A percentile compares a stretch with the other conserved stretches of the same genome.
phyloP scores from a whole-genome alignment of 2,329 filamentous ascomycete species.

The Juglanconis sp. region DNA sequence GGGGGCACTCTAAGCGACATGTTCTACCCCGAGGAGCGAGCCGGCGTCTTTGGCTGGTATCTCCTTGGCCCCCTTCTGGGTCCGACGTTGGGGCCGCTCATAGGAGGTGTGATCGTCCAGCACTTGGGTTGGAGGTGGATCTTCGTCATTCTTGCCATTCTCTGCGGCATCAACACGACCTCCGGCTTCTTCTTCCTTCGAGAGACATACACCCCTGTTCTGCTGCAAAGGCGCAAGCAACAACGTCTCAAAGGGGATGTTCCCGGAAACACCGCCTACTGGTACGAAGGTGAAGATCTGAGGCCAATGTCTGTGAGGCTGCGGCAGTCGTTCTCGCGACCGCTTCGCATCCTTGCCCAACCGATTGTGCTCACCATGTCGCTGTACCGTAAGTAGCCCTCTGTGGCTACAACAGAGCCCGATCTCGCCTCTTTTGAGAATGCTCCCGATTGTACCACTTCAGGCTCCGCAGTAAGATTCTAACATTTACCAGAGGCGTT shows the following conservation, averaged over 20 bases:
- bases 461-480: too few species aligned
- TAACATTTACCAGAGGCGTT: neutral
- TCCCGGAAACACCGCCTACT: neutral
- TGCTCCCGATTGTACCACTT: too few species aligned
- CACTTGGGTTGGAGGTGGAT: slow-evolving; percentile 15
- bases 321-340: slow-evolving; percentile 3
- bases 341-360: slow-evolving; percentile 12
- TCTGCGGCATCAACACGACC: slow-evolving; percentile 9
- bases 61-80: slow-evolving; percentile 13
- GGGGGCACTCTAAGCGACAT: slow-evolving; percentile 17
- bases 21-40: slow-evolving; percentile 12
- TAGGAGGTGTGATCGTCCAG: slow-evolving; percentile 12
- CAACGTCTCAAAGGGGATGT: neutral
- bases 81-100: slow-evolving; percentile 11
- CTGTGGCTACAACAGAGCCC: too few species aligned
- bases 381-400: neutral
- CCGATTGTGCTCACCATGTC: slow-evolving; percentile 13
- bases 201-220: slow-evolving; percentile 9
- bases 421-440: too few species aligned
- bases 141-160: slow-evolving; percentile 5
- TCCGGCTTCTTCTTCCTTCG: slow-evolving; percentile 5
- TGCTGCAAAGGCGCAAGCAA: slow-evolving; percentile 2
- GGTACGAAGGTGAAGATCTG: slow-evolving; percentile 6
- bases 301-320: slow-evolving; percentile 6
- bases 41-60: slow-evolving; percentile 13